Conservation (phyloP, 192 early-diverging fungal genomes). For the Backusella australiensis region DNA sequence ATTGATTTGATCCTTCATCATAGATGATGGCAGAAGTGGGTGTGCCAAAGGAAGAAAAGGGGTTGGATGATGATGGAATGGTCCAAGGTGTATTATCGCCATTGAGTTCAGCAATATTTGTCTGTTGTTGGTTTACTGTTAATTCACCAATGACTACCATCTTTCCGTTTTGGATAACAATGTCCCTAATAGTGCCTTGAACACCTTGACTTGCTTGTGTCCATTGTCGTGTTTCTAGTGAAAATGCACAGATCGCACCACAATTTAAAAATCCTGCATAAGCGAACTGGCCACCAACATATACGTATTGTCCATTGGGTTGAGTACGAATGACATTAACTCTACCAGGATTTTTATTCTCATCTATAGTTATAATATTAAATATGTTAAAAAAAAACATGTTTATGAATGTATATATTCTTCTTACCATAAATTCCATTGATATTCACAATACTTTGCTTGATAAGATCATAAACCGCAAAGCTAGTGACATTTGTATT, state of each 20-base stretch:
- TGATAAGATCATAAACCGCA: conserved; percentile 48
- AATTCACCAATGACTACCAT: conserved; percentile 2
- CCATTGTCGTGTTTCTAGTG: conserved; percentile 27
- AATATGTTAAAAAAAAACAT: neutral
- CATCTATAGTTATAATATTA: neutral
- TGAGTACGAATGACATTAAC: conserved; percentile 21
- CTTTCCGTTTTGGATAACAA: conserved; percentile 33
- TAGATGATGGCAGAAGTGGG: neutral
- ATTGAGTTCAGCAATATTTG: neutral
- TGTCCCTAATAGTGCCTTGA: conserved; percentile 34
- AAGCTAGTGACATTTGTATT: conserved; percentile 34
- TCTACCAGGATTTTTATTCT: neutral
- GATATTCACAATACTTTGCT: conserved; percentile 11
- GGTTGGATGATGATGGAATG: neutral
- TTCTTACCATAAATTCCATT: conserved; percentile 25
- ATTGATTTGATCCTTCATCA: neutral
- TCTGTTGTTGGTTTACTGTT: neutral
- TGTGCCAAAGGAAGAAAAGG: neutral
- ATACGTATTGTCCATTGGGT: conserved; percentile 24
- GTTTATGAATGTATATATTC: neutral
- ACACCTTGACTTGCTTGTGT: conserved; percentile 13
- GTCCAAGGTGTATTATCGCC: neutral
- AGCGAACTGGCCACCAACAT: conserved; percentile 54
- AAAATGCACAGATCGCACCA: conserved; percentile 26
- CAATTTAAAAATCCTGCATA: conserved; percentile 43